These are phyloP conservation scores for Thelonectria rubi DNA, from an alignment of 2,329 filamentous ascomycete genomes.

Conservation along the genomic window DNA sequence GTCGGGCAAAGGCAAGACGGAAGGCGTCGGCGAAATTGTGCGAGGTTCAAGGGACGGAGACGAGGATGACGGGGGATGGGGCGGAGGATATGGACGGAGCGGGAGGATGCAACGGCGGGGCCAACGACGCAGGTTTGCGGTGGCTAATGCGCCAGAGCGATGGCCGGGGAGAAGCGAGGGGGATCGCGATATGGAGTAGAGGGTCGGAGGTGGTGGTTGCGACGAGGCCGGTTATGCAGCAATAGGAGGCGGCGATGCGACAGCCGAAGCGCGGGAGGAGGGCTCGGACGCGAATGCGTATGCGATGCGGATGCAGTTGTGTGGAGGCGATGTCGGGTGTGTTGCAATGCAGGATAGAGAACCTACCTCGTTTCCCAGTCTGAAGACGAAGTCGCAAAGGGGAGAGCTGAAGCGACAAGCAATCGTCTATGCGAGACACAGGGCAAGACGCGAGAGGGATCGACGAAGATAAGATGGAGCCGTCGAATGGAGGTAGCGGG, in stretches of 20 bases:
- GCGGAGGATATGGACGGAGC: slow-evolving; percentile 31
- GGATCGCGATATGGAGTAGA: slow-evolving; percentile 26
- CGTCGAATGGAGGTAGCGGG: slow-evolving; percentile 16
- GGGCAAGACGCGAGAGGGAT: slow-evolving; percentile 15
- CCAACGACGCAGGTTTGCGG: slow-evolving; percentile 28
- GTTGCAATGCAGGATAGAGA: slow-evolving; percentile 20
- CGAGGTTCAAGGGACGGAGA: slow-evolving; percentile 12
- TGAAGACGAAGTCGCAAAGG: slow-evolving; percentile 7
- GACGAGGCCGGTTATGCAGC: slow-evolving; percentile 18
- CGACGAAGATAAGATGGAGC: slow-evolving; percentile 13
- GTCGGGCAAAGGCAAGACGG: slow-evolving; percentile 32
- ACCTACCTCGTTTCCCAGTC: slow-evolving; percentile 28
- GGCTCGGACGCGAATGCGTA: background rate
- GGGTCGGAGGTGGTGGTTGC: slow-evolving; percentile 23
- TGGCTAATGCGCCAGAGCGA: slow-evolving; percentile 37
- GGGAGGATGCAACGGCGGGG: slow-evolving; percentile 29
- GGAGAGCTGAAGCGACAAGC: slow-evolving; percentile 21
- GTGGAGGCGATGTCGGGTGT: slow-evolving; percentile 26
- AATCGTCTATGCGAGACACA: slow-evolving; percentile 9
- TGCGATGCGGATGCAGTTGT: slow-evolving; percentile 34
- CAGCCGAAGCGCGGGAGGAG: background rate
- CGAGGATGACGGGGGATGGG: slow-evolving; percentile 31
- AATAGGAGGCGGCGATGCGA: slow-evolving; percentile 17
- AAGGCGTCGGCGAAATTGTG: slow-evolving; percentile 21
- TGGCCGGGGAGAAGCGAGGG: slow-evolving; percentile 27